These are phyloP conservation scores for Pseudomassariella vexata DNA, from an alignment of 2,329 filamentous ascomycete genomes.

Conservation along the genomic window DNA sequence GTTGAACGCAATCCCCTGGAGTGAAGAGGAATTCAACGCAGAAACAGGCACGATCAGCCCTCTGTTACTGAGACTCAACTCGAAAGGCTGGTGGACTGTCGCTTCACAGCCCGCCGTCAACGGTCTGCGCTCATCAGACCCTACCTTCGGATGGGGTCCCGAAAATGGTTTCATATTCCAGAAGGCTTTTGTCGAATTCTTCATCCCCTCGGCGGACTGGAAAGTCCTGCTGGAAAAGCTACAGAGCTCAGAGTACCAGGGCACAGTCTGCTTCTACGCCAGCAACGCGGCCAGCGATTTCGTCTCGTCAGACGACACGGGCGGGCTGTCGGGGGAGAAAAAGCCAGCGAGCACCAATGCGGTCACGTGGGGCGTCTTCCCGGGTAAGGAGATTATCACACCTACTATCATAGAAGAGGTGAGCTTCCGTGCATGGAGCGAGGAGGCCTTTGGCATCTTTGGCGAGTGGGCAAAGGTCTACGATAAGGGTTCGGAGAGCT, in stretches of 20 bases:
- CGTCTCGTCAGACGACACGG: slow-evolving; percentile 56
- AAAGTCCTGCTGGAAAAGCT: slow-evolving; percentile 58
- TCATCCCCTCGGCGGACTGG: slow-evolving; percentile 74
- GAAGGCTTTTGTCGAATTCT: slow-evolving; percentile 97
- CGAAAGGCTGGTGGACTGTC: slow-evolving; percentile 89
- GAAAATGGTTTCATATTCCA: slow-evolving; percentile 93
- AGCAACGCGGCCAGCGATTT: slow-evolving; percentile 75
- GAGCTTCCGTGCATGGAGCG: slow-evolving; percentile 87
- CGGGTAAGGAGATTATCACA: slow-evolving; percentile 91
- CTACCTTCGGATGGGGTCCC: slow-evolving; percentile 89
- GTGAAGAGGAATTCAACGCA: slow-evolving; percentile 77
- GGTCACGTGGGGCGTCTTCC: slow-evolving; percentile 95
- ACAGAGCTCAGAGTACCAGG: slow-evolving; percentile 48
- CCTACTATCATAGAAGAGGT: slow-evolving; percentile 96
- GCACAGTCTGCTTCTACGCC: slow-evolving; percentile 81
- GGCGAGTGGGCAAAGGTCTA: slow-evolving; percentile 89
- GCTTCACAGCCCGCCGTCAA: slow-evolving; percentile 94
- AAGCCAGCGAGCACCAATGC: slow-evolving; percentile 67
- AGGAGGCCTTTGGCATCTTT: slow-evolving; percentile 96
- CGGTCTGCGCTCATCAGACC: slow-evolving; percentile 68
- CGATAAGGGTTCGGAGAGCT: slow-evolving; percentile 64
- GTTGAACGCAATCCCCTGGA: slow-evolving; percentile 83
- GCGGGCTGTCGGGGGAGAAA: slow-evolving; percentile 23
- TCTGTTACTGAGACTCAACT: slow-evolving; percentile 70
- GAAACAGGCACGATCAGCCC: slow-evolving; percentile 79